Conservation (phyloP, 148 eudicot genomes). For the Spergularia marina region DNA sequence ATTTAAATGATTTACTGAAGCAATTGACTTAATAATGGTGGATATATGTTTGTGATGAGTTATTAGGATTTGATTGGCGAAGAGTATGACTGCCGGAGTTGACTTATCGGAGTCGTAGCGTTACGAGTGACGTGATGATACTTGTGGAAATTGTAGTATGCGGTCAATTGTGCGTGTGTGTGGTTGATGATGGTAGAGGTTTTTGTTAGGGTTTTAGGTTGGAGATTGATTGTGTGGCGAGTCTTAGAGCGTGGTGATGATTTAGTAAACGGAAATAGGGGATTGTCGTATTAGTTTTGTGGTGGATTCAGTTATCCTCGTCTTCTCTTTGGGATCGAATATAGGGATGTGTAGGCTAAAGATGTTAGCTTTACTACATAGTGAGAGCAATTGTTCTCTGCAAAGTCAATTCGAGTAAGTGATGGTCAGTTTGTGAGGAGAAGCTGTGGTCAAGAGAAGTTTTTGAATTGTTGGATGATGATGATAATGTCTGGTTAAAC, state of each 20-base stretch:
- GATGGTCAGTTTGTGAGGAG: not conserved
- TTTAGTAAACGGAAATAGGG: not conserved
- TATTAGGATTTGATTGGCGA: too few relatives aligned
- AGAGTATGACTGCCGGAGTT: too few relatives aligned
- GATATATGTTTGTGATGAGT: not conserved
- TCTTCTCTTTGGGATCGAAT: too few relatives aligned
- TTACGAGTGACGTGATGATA: too few relatives aligned
- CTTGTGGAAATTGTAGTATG: too few relatives aligned
- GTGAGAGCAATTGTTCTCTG: not conserved
- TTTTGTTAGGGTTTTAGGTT: too few relatives aligned
- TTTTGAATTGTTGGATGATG: too few relatives aligned
- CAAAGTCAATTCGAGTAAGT: not conserved
- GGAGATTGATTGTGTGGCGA: not conserved
- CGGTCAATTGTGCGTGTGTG: too few relatives aligned
- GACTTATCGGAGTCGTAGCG: too few relatives aligned
- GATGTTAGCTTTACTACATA: not conserved
- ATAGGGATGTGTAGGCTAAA: not conserved
- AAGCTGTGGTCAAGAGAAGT: too few relatives aligned
- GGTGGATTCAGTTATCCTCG: not conserved
- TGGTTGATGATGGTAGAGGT: too few relatives aligned
- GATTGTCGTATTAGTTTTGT: not conserved
- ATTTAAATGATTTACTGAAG: not conserved
- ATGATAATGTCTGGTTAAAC: too few relatives aligned
- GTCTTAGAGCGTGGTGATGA: not conserved
- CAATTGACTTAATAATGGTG: not conserved